phyloP scores from a whole-genome alignment of 371 early-diverging fungal species.

The Umbelopsis sp. region DNA sequence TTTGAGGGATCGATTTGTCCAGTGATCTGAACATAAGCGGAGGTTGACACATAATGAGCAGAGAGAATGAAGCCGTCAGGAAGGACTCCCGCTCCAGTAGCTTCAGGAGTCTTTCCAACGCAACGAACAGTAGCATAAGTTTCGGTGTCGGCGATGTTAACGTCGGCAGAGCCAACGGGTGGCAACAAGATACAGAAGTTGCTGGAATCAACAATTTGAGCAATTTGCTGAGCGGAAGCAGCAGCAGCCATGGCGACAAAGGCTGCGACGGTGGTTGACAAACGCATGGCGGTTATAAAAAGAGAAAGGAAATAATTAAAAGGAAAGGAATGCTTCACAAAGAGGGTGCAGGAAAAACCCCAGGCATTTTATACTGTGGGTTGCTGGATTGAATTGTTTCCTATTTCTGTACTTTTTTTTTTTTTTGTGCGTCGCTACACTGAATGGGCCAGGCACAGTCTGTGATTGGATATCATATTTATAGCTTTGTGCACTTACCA shows the following conservation, averaged over 20 bases:
- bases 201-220: conserved; percentile 43
- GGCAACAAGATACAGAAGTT: conserved; percentile 62
- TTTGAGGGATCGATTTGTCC: conserved; percentile 59
- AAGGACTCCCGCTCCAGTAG: conserved; percentile 46
- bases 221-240: conserved; percentile 31
- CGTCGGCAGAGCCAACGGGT: conserved; percentile 39
- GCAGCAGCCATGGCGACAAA: conserved; percentile 24
- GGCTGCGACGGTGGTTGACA: neutral
- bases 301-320: neutral
- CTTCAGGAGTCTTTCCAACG: conserved; percentile 43
- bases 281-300: conserved; percentile 1
- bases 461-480: conserved; percentile 10
- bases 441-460: neutral
- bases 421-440: conserved; percentile 10
- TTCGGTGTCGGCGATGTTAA: conserved; percentile 53
- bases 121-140: conserved; percentile 54
- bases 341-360: neutral
- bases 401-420: conserved; percentile 8
- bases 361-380: neutral
- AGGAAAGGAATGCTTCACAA: neutral
- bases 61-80: conserved; percentile 56
- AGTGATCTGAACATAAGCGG: conserved; percentile 57
- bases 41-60: conserved; percentile 48
- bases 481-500: conserved; percentile 9
- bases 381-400: neutral